Evolutionary conservation across 148 eudicot genomes (phyloP), one percentile per base, ranked within the genome.

Genomic region (Vaccinium darrowii): DNA sequence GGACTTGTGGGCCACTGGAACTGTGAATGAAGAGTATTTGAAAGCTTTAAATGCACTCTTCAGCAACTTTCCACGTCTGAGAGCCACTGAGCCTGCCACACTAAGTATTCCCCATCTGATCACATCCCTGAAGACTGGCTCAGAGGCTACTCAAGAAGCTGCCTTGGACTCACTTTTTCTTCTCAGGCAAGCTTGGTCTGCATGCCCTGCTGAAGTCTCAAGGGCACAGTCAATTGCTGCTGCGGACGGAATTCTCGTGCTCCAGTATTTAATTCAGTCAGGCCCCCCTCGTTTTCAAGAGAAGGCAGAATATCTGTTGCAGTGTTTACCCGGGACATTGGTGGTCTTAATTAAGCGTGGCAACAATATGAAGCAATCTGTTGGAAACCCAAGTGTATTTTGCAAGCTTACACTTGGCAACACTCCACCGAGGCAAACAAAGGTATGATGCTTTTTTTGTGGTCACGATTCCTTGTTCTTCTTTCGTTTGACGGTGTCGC

Each of bases 211-310:
- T 81, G 99, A 97, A 88, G 98, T 94, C 57, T 95, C 98, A 79
- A 92, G 98, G 84, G 98, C 99, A 21, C 99, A 97, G 69, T 95
- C 99, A 58, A 89, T 93, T 84, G 99, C 99, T 84, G 99, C 99
- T 82, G 98, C 98, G 25, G 99, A 97, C 89, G 98, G 96, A 58
- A 95, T 97, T 85, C 98, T 98, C 56, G 87, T 97, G 91, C 89
- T 97, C 72, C 98, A 95, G 83, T 97, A 91, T 86, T 86, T 97
- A 86, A 97, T 97, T 86, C 98, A 95, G 87, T 97, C 99, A 8
- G 99, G 98, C 9, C 99, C 98, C 27, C 99, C 99, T 77, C 94
- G 99, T 84, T 95, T 97, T 84, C 99, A 97, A 87, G 99, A 97
- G 90, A 97, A 97, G 86, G 91, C 99, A 27, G 98, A 95, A 83